Percentiles rank a stretch among this genome's conserved stretches.
phyloP scores from a whole-genome alignment of 1,139 yeast species.

The Kurtzmaniella natalensis region DNA sequence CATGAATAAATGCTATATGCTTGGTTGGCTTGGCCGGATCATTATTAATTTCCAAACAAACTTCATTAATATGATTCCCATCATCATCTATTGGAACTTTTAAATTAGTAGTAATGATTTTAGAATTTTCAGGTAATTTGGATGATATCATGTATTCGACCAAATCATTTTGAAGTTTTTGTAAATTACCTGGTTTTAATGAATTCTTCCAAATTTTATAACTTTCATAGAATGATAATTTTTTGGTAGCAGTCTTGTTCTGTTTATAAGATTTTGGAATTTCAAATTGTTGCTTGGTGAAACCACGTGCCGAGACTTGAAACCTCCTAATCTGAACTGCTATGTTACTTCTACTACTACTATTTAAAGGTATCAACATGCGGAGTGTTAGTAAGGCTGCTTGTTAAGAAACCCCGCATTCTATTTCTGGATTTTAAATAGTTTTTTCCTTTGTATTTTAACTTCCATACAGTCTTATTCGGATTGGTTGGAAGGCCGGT shows the following conservation, averaged over 20 bases:
- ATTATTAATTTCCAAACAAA: conserved; percentile 24
- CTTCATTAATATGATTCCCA: conserved; percentile 34
- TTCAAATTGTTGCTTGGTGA: conserved; percentile 5
- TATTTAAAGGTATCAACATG: too few species aligned
- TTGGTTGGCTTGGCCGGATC: conserved; percentile 18
- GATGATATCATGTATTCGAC: conserved; percentile 34
- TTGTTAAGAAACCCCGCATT: too few species aligned
- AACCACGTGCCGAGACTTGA: neutral
- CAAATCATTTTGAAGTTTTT: conserved; percentile 31
- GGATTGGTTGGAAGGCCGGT: too few species aligned
- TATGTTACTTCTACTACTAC: too few species aligned
- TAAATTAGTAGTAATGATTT: conserved; percentile 17
- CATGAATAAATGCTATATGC: conserved; percentile 74
- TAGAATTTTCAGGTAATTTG: conserved; percentile 16
- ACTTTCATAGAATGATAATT: conserved; percentile 16
- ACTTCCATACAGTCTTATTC: too few species aligned
- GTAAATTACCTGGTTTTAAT: conserved; percentile 22
- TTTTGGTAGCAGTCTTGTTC: conserved; percentile 11
- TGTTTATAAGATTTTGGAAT: conserved; percentile 15
- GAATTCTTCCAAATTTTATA: conserved; percentile 28
- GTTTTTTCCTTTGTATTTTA: too few species aligned
- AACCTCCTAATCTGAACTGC: conserved; percentile 3
- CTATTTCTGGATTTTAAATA: too few species aligned
- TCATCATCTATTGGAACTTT: conserved; percentile 22
- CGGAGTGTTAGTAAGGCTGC: too few species aligned